phyloP scores from a whole-genome alignment of 169 alveolate genomes.

The Babesia ovis region DNA sequence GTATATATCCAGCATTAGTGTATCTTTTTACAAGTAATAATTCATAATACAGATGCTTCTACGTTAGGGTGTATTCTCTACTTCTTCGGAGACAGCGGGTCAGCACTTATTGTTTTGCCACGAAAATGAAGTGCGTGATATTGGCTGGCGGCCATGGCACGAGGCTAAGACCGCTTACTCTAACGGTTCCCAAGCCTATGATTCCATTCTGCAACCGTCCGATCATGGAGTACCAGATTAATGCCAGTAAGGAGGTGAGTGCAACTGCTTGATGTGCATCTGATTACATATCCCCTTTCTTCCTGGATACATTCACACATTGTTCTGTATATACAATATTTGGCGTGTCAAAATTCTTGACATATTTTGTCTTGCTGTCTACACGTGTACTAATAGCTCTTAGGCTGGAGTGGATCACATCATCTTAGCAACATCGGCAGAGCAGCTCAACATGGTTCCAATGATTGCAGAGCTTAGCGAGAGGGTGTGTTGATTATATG shows the following conservation, averaged over 20 bases:
- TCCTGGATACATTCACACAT: background rate
- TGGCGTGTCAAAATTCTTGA: too few species aligned
- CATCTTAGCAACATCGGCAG: constrained; percentile 88
- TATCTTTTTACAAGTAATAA: too few species aligned
- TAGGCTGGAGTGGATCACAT: constrained; percentile 84
- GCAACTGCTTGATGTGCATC: background rate
- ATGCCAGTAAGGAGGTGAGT: constrained; percentile 65
- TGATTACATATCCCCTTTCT: background rate
- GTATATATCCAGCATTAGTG: too few species aligned
- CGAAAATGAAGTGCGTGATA: constrained; percentile 93
- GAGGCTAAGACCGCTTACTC: constrained; percentile 96
- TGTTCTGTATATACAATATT: too few species aligned
- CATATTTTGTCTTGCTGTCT: too few species aligned
- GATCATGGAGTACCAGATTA: constrained; percentile 87
- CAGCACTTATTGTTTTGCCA: background rate
- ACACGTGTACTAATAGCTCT: constrained; percentile 12
- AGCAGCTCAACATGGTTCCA: constrained; percentile 80
- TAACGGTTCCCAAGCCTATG: constrained; percentile 94
- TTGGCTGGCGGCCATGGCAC: constrained; percentile 99
- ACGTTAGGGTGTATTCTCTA: background rate
- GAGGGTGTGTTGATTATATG: constrained; percentile 45
- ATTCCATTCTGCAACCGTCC: constrained; percentile 95
- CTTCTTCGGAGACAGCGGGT: background rate
- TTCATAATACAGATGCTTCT: too few species aligned
- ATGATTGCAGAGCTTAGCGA: constrained; percentile 77